Evolutionary conservation across 768 basidiomycete genomes (phyloP).

Genomic region (Amanita thiersii): DNA sequence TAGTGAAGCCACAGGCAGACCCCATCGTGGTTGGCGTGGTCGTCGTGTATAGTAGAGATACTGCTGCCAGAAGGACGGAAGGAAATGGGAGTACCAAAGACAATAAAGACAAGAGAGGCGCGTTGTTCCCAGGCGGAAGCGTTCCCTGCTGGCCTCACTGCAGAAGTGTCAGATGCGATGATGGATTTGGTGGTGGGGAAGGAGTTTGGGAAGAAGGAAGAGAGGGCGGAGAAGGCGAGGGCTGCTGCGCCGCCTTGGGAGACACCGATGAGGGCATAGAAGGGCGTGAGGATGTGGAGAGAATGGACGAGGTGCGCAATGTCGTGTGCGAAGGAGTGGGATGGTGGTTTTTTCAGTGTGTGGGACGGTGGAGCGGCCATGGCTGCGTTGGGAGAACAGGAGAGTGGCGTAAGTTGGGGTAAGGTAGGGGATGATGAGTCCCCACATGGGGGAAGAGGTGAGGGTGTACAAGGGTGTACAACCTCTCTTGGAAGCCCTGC

Average conservation of each 20-base stretch:
- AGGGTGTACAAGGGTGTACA: slow-evolving; percentile 20
- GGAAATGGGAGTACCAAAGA: background rate
- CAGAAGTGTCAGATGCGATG: slow-evolving; percentile 41
- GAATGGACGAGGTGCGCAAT: slow-evolving; percentile 28
- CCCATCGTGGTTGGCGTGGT: slow-evolving; percentile 16
- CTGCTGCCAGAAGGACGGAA: slow-evolving; percentile 7
- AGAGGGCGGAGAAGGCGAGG: slow-evolving; percentile 35
- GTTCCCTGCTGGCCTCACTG: slow-evolving; percentile 37
- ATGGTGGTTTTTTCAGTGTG: slow-evolving; percentile 26
- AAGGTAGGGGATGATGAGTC: slow-evolving; percentile 31
- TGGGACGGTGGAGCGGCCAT: slow-evolving; percentile 32
- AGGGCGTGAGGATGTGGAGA: slow-evolving; percentile 26
- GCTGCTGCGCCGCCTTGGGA: slow-evolving; percentile 46
- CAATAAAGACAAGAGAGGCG: slow-evolving; percentile 24
- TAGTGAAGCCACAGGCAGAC: slow-evolving; percentile 33
- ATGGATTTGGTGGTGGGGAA: slow-evolving; percentile 24
- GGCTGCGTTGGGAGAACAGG: slow-evolving; percentile 44
- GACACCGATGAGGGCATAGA: slow-evolving; percentile 41
- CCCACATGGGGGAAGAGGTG: slow-evolving; percentile 43
- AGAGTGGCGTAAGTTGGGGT: slow-evolving; percentile 34
- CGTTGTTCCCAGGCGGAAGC: slow-evolving; percentile 41
- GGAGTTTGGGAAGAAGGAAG: slow-evolving; percentile 15
- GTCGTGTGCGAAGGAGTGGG: slow-evolving; percentile 34
- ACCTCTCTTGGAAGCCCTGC: slow-evolving; percentile 17
- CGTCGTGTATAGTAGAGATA: slow-evolving; percentile 10